Evolutionary conservation across 2,329 filamentous ascomycete genomes (phyloP), one percentile per base, ranked within the genome.

Genomic region (Zymoseptoria passerinii): DNA sequence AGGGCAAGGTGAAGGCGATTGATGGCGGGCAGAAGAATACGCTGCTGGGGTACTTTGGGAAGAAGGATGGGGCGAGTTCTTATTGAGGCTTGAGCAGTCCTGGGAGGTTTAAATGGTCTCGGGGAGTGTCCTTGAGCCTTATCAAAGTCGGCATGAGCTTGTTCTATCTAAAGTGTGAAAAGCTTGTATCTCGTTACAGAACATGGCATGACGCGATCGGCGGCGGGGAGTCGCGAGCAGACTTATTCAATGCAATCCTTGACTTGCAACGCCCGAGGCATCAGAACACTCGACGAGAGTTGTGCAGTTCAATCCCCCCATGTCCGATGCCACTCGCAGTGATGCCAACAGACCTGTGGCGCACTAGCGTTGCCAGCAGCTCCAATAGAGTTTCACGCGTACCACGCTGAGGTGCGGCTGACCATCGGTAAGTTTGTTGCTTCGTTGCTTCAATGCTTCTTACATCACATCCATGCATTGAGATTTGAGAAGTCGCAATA

Each of bases 21-120:
- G 57, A 60, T 49, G 40, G 56, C 13, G 53, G 49, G 10, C 62
- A 64, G 56, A 64, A 62, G 55, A 63, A 64, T 23, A 64, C 61
- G 6, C 28, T 64, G 2, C 35, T 61, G 53, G 49, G 48, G 7
- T 64, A 63, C 50, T 64, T 64, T 40, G 58, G 51, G 28, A 64
- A 64, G 35, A 44, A 44, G 35, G 35, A 10, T 44, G 35, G 5
- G 13, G 13, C 35, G 16, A 7, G n/a, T 5, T 16, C 35, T 44
- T 44, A 16, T 13, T 13, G 35, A 16, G 35, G 10, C 10, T n/a
- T n/a, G 13, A 1, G 13, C n/a, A 6, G 35, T 44, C 5, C 4
- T 23, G 23, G 23, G 23, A 23, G 23, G 23, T 23, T 23, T 23
- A 4, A 23, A 23, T 4, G 23, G 23, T 23, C 23, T 23, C 23